Conservation (phyloP, 768 basidiomycete genomes). For the Tulasnella calospora region DNA sequence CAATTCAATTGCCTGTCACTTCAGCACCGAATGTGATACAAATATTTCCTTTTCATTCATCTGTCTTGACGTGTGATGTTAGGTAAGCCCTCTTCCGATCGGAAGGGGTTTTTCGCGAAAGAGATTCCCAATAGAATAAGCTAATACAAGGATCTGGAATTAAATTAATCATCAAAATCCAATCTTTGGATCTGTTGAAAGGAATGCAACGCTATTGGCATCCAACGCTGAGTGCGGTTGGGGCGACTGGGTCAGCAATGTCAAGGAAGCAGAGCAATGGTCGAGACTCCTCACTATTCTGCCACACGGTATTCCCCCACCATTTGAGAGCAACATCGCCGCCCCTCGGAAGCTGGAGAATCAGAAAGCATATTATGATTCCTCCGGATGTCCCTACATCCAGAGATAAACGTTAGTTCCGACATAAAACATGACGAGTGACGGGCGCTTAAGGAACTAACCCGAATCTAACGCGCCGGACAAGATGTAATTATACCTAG, state of each 20-base stretch:
- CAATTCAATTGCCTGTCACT: too few species aligned
- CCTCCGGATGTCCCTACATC: conserved; percentile 37
- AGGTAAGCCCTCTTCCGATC: too few species aligned
- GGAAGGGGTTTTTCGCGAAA: too few species aligned
- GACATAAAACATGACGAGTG: neutral
- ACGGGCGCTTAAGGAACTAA: neutral
- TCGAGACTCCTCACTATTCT: conserved; percentile 20
- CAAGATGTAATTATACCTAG: too few species aligned
- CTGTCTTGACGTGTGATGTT: too few species aligned
- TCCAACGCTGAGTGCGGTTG: too few species aligned
- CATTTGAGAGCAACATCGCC: conserved; percentile 32
- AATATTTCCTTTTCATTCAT: too few species aligned
- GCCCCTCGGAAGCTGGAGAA: conserved; percentile 38
- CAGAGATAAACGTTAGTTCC: too few species aligned
- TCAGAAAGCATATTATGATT: conserved; percentile 43
- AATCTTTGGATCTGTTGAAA: neutral
- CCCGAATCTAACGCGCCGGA: conserved; percentile 41
- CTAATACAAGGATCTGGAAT: neutral
- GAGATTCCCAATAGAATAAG: neutral
- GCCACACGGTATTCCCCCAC: conserved; percentile 31
- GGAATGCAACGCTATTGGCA: too few species aligned
- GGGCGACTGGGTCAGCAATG: neutral
- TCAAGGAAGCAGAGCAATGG: too few species aligned
- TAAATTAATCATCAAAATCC: neutral
- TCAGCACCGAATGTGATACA: too few species aligned